These are phyloP conservation scores for Lachancea waltii DNA, from an alignment of 805 yeast genomes.

Conservation along the genomic window DNA sequence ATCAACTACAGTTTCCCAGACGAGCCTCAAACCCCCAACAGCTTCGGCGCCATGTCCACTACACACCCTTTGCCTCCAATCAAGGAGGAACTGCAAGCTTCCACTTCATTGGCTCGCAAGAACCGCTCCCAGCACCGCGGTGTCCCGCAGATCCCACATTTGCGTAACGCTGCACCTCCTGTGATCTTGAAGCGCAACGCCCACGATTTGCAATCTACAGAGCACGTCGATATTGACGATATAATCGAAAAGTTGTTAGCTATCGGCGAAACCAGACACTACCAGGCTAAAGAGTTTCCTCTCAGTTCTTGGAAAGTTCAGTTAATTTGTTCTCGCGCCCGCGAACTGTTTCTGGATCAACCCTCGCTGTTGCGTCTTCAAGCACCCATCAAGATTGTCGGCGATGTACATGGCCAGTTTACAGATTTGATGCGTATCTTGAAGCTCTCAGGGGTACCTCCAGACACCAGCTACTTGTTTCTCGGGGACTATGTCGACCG, in stretches of 20 bases:
- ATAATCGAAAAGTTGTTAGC: constrained; percentile 55
- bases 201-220: constrained; percentile 25
- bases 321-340: constrained; percentile 48
- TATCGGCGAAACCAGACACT: constrained; percentile 40
- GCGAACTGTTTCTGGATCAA: constrained; percentile 55
- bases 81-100: constrained; percentile 9
- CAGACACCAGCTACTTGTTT: constrained; percentile 83
- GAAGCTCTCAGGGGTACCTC: constrained; percentile 94
- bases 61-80: constrained; percentile 10
- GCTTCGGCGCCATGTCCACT: not conserved
- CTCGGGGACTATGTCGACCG: constrained; percentile 97
- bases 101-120: constrained; percentile 8
- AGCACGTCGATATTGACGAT: constrained; percentile 47
- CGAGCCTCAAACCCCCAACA: constrained; percentile 2
- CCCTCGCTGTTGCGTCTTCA: constrained; percentile 60
- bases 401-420: constrained; percentile 96
- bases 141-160: constrained; percentile 15
- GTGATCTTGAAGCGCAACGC: constrained; percentile 27
- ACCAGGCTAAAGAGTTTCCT: constrained; percentile 42
- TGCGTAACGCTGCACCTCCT: constrained; percentile 12
- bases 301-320: constrained; percentile 49
- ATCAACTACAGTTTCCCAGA: constrained; percentile 10
- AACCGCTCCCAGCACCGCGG: constrained; percentile 2
- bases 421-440: constrained; percentile 84
- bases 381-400: constrained; percentile 78